Evolutionary conservation across 768 basidiomycete species (phyloP).

Genomic region (Rossbeevera mucosa): DNA sequence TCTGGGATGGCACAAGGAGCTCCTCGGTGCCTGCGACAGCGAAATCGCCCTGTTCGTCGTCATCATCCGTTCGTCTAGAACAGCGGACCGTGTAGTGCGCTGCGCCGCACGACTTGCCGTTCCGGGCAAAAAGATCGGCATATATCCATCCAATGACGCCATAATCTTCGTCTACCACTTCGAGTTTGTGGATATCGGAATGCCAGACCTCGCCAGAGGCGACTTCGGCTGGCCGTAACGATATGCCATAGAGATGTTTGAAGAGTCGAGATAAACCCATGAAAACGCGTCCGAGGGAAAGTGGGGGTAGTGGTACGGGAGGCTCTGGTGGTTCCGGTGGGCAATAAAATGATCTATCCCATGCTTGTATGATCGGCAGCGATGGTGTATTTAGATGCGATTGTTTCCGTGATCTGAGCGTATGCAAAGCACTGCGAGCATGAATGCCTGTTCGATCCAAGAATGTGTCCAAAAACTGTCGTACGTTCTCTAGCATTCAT

Average conservation of each 20-base stretch:
- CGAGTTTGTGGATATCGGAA: constrained; percentile 80
- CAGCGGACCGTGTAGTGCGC: constrained; percentile 98
- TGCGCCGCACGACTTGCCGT: constrained; percentile 84
- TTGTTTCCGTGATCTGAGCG: constrained; percentile 69
- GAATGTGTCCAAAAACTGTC: constrained; percentile 77
- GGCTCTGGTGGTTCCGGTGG: constrained; percentile 74
- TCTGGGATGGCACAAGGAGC: constrained; percentile 44
- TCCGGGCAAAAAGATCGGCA: constrained; percentile 82
- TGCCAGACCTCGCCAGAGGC: constrained; percentile 87
- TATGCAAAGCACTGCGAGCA: constrained; percentile 67
- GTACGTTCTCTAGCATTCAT: constrained; percentile 64
- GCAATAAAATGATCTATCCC: constrained; percentile 96
- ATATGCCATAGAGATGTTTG: constrained; percentile 80
- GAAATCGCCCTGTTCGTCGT: constrained; percentile 71
- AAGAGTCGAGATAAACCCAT: constrained; percentile 90
- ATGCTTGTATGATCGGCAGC: constrained; percentile 75
- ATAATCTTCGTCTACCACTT: constrained; percentile 85
- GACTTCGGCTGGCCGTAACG: constrained; percentile 65
- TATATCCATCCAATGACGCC: constrained; percentile 94
- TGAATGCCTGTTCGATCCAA: constrained; percentile 76
- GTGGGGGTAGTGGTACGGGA: constrained; percentile 63
- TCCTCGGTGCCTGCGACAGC: constrained; percentile 35
- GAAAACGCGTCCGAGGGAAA: constrained; percentile 88
- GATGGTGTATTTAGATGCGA: constrained; percentile 55
- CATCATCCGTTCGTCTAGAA: constrained; percentile 87